Evolutionary conservation across 805 yeast species (phyloP).

Genomic region (Hanseniaspora pseudoguilliermondii): DNA sequence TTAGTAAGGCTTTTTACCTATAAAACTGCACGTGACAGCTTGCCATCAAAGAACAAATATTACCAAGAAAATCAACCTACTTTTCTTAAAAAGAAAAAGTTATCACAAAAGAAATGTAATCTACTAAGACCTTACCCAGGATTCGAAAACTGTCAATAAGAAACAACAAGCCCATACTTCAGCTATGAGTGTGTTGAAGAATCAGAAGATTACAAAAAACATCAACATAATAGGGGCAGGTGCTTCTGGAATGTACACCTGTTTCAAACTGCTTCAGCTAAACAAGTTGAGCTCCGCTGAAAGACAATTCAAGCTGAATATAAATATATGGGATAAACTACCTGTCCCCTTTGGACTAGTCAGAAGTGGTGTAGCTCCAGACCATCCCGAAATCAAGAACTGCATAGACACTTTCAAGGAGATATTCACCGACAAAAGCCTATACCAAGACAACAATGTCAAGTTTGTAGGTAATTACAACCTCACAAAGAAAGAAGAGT

Average conservation of each 20-base stretch:
- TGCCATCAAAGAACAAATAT: no score
- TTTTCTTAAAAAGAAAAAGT: no score
- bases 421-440: slow-evolving; percentile 23
- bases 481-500: slow-evolving; percentile 36
- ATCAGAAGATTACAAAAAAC: slow-evolving; percentile 3
- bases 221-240: slow-evolving; percentile 88
- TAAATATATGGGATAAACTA: slow-evolving; percentile 69
- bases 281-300: slow-evolving; percentile 18
- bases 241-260: slow-evolving; percentile 91
- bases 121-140: no score
- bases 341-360: slow-evolving; percentile 90
- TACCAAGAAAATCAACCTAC: no score
- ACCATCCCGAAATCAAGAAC: slow-evolving; percentile 90
- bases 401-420: slow-evolving; percentile 59
- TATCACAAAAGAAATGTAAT: no score
- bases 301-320: slow-evolving; percentile 29
- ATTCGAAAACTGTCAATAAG: no score
- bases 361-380: slow-evolving; percentile 97
- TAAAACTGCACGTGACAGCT: no score
- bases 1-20: no score
- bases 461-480: slow-evolving; percentile 59
- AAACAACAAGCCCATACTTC: no score
- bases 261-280: slow-evolving; percentile 48
- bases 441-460: slow-evolving; percentile 28
- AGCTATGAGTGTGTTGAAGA: background rate